Conservation (phyloP, 306 rosid species). For the Prunus fruticosa region DNA sequence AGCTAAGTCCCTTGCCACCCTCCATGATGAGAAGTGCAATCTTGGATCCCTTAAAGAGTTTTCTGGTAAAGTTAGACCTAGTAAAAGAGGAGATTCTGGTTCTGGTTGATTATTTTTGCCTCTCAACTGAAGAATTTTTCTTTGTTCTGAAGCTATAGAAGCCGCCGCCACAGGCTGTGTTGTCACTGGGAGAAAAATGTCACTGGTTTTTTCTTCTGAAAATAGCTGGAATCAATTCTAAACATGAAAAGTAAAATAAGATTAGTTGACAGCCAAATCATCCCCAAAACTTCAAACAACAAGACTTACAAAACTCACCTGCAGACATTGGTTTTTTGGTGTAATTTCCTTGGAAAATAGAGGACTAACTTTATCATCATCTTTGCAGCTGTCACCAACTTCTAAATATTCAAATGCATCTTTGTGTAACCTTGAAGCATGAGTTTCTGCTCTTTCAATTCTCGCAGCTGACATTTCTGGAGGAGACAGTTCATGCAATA, state of each 20-base stretch:
- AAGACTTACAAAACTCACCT: constrained; percentile 14
- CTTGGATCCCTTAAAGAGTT: too few relatives aligned
- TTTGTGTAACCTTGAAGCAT: constrained; percentile 20
- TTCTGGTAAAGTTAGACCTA: too few relatives aligned
- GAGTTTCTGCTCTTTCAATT: constrained; percentile 19
- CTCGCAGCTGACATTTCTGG: constrained; percentile 23
- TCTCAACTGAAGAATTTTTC: constrained; percentile 24
- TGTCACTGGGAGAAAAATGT: constrained; percentile 25
- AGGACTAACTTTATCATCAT: constrained; percentile 15
- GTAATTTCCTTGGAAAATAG: background rate
- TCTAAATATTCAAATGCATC: constrained; percentile 20
- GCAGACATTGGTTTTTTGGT: constrained; percentile 14
- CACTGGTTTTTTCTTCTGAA: constrained; percentile 40
- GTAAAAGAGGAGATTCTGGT: constrained; percentile 31
- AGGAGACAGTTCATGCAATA: constrained; percentile 31
- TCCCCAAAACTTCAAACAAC: constrained; percentile 11
- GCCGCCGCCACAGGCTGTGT: constrained; percentile 31
- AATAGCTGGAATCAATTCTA: constrained; percentile 40
- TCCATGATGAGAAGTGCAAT: too few relatives aligned
- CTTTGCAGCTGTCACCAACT: constrained; percentile 18
- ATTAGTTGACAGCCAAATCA: constrained; percentile 11
- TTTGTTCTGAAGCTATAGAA: constrained; percentile 33
- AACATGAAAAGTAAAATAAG: constrained; percentile 12
- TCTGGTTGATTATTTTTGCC: constrained; percentile 20
- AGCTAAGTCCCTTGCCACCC: too few relatives aligned